Evolutionary conservation across 768 basidiomycete genomes (phyloP).

Genomic region (Termitomyces sp.): DNA sequence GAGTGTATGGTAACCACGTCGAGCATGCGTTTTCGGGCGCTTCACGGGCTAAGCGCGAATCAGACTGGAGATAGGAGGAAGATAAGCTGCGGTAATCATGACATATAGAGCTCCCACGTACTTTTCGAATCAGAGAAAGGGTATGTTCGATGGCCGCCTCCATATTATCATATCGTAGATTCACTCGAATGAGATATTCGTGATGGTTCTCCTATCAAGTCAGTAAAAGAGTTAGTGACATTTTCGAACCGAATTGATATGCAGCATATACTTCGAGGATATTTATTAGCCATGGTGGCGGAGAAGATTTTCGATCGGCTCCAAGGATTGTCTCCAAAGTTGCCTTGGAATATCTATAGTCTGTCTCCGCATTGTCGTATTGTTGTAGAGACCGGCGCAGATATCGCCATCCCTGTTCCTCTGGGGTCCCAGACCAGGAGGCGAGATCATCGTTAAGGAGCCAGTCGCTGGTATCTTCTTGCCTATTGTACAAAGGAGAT

Average conservation of each 20-base stretch:
- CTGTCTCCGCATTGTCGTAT: constrained; percentile 67
- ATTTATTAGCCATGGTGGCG: constrained; percentile 83
- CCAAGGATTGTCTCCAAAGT: constrained; percentile 74
- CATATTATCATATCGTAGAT: constrained; percentile 74
- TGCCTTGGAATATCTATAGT: constrained; percentile 73
- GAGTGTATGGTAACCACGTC: constrained; percentile 80
- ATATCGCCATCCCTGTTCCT: constrained; percentile 85
- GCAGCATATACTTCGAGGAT: constrained; percentile 56
- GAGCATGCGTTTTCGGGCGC: constrained; percentile 49
- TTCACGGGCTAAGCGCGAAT: constrained; percentile 45
- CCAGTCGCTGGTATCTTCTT: constrained; percentile 76
- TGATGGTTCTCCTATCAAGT: constrained; percentile 59
- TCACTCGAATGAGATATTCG: constrained; percentile 78
- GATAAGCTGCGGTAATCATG: constrained; percentile 4
- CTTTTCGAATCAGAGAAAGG: constrained; percentile 68
- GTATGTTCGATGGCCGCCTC: constrained; percentile 74
- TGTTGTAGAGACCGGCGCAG: constrained; percentile 75
- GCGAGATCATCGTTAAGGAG: constrained; percentile 73
- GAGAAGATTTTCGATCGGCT: constrained; percentile 50
- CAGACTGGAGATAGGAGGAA: constrained; percentile 35
- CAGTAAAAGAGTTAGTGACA: constrained; percentile 4
- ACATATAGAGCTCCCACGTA: constrained; percentile 22
- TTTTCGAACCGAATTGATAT: not conserved
- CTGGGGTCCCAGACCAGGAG: constrained; percentile 78
- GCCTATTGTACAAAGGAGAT: constrained; percentile 34